phyloP scores from a whole-genome alignment of 164 flowering plant genomes.

The Macadamia integrifolia region DNA sequence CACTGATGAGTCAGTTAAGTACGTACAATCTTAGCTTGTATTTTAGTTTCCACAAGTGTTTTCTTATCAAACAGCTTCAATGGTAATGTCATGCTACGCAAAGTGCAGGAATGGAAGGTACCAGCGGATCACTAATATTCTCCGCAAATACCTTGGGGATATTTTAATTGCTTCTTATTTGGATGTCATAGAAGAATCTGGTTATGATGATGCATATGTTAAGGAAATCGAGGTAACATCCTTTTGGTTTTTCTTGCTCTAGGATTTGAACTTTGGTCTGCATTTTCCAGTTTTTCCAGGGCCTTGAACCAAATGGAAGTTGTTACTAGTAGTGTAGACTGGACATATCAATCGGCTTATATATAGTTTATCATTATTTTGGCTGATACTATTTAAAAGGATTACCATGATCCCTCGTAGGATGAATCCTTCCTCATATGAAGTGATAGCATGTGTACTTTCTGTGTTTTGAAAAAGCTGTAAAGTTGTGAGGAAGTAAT shows the following conservation, averaged over 20 bases:
- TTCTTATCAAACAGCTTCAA: not conserved
- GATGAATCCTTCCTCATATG: too few species aligned
- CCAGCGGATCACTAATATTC: slow-evolving; percentile 43
- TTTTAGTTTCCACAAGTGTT: not conserved
- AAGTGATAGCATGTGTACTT: too few species aligned
- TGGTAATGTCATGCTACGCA: not conserved
- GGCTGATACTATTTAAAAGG: too few species aligned
- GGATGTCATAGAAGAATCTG: slow-evolving; percentile 65
- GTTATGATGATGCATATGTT: slow-evolving; percentile 54
- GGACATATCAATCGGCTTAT: too few species aligned
- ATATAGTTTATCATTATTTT: too few species aligned
- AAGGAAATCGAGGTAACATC: slow-evolving; percentile 79
- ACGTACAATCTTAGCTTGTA: slow-evolving; percentile 19
- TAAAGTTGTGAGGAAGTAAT: too few species aligned
- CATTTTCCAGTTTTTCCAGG: too few species aligned
- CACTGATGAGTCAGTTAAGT: slow-evolving; percentile 70
- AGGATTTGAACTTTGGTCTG: not conserved
- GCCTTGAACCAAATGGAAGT: too few species aligned
- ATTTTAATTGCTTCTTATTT: slow-evolving; percentile 78
- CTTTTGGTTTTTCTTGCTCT: not conserved
- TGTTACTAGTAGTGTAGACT: too few species aligned
- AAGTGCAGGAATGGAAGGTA: slow-evolving; percentile 65
- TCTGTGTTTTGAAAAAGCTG: too few species aligned
- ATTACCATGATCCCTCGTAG: too few species aligned
- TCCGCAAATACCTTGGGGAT: slow-evolving; percentile 92